phyloP scores from a whole-genome alignment of 805 yeast species.

The Metschnikowia bowlesiae region DNA sequence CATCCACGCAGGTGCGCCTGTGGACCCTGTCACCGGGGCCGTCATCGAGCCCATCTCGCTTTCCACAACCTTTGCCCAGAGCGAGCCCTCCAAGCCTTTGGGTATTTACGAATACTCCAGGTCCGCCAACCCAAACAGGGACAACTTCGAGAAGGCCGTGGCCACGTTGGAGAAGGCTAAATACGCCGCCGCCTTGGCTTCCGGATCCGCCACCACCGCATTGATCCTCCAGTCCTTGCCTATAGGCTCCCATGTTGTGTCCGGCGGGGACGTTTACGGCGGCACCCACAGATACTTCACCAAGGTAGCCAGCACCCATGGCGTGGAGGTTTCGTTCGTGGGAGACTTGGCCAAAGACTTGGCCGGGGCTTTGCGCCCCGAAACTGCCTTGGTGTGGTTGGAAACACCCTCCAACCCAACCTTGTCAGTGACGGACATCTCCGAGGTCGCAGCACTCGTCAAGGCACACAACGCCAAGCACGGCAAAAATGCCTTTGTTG shows the following conservation, averaged over 20 bases:
- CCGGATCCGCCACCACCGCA: slow-evolving; percentile 87
- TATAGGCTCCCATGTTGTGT: slow-evolving; percentile 66
- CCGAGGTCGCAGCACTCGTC: slow-evolving; percentile 54
- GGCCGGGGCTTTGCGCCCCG: slow-evolving; percentile 48
- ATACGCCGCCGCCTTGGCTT: slow-evolving; percentile 70
- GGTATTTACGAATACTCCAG: slow-evolving; percentile 82
- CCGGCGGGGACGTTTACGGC: slow-evolving; percentile 85
- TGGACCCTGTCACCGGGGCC: slow-evolving; percentile 74
- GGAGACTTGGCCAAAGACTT: slow-evolving; percentile 59
- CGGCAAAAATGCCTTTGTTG: slow-evolving; percentile 54
- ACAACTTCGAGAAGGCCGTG: slow-evolving; percentile 70
- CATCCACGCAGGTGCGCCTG: slow-evolving; percentile 75
- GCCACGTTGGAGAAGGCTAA: slow-evolving; percentile 77
- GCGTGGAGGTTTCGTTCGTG: slow-evolving; percentile 65
- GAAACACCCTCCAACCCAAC: slow-evolving; percentile 91
- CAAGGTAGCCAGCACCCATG: slow-evolving; percentile 76
- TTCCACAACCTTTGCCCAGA: slow-evolving; percentile 81
- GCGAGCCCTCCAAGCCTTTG: slow-evolving; percentile 69
- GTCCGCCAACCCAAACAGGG: slow-evolving; percentile 83
- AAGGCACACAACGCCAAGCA: slow-evolving; percentile 39
- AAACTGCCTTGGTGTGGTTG: slow-evolving; percentile 78
- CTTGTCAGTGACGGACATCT: slow-evolving; percentile 70
- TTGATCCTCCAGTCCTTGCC: slow-evolving; percentile 69
- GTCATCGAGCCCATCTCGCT: slow-evolving; percentile 81
- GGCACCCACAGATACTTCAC: slow-evolving; percentile 91